These are phyloP conservation scores for Arthroderma sp. DNA, from an alignment of 2,329 filamentous ascomycete genomes.

Conservation along the genomic window DNA sequence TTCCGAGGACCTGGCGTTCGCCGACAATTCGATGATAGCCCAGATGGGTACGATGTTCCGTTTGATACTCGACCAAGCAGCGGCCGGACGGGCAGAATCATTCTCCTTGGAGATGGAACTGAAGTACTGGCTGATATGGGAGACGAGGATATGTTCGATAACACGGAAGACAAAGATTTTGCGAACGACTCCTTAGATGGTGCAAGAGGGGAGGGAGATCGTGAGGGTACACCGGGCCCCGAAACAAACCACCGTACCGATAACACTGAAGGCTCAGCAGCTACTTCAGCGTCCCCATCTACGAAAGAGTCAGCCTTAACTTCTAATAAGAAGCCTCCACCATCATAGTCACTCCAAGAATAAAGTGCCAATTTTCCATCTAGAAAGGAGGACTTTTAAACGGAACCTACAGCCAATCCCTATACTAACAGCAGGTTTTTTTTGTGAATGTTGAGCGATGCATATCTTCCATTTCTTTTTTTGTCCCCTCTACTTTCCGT, in stretches of 20 bases:
- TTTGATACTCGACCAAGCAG: slow-evolving; percentile 43
- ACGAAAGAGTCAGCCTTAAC: no score
- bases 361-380: no score
- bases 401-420: no score
- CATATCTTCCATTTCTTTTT: no score
- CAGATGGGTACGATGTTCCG: slow-evolving; percentile 41
- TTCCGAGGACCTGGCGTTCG: slow-evolving; percentile 73
- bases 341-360: no score
- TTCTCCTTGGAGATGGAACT: slow-evolving; percentile 88
- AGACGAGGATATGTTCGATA: slow-evolving; percentile 89
- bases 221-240: slow-evolving; percentile 41
- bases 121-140: slow-evolving; percentile 80
- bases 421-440: no score
- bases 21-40: slow-evolving; percentile 70
- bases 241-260: slow-evolving; percentile 22
- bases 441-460: no score
- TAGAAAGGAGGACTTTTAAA: no score
- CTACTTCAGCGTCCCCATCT: no score
- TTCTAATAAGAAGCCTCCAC: no score
- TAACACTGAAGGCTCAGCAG: slow-evolving; percentile 4
- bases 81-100: slow-evolving; percentile 68
- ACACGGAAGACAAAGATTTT: slow-evolving; percentile 71
- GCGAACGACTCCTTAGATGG: slow-evolving; percentile 26
- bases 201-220: slow-evolving; percentile 30
- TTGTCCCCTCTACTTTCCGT: no score